phyloP scores from a whole-genome alignment of 495 filamentous ascomycete species.

The Neurospora sp. region DNA sequence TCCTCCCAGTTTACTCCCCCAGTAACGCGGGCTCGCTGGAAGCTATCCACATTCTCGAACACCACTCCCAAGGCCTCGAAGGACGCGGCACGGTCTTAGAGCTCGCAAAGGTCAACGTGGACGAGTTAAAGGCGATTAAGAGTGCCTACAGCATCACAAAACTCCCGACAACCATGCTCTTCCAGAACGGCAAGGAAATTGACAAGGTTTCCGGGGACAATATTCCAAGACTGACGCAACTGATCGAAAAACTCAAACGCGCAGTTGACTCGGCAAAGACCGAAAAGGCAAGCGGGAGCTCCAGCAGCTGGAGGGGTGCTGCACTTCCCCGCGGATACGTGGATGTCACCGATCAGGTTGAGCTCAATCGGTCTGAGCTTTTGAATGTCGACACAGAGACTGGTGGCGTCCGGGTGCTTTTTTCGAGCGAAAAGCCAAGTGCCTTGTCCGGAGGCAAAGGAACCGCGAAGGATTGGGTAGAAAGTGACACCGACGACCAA shows the following conservation, averaged over 20 bases:
- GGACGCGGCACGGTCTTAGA: constrained; percentile 56
- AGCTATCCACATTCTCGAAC: constrained; percentile 76
- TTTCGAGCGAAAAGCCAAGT: constrained; percentile 57
- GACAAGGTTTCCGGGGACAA: constrained; percentile 68
- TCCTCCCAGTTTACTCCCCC: constrained; percentile 65
- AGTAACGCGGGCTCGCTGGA: constrained; percentile 81
- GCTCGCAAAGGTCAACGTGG: constrained; percentile 81
- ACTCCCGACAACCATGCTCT: constrained; percentile 84
- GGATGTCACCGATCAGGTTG: constrained; percentile 75
- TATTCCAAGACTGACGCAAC: constrained; percentile 46
- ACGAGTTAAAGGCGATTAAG: constrained; percentile 64
- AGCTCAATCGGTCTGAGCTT: constrained; percentile 71
- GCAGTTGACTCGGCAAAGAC: constrained; percentile 48
- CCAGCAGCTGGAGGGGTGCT: constrained; percentile 59
- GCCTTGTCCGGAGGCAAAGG: constrained; percentile 55
- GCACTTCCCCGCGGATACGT: constrained; percentile 68
- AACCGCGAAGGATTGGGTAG: constrained; percentile 71
- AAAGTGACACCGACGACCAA: constrained; percentile 98
- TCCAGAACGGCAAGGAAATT: constrained; percentile 57
- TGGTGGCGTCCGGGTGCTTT: constrained; percentile 60
- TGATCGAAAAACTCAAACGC: constrained; percentile 60
- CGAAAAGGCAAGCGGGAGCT: constrained; percentile 30
- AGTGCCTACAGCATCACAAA: constrained; percentile 59
- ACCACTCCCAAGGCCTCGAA: constrained; percentile 62
- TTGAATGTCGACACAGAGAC: constrained; percentile 70